phyloP scores from a whole-genome alignment of 1,284 basidiomycete species.

The Ganoderma multipileum region DNA sequence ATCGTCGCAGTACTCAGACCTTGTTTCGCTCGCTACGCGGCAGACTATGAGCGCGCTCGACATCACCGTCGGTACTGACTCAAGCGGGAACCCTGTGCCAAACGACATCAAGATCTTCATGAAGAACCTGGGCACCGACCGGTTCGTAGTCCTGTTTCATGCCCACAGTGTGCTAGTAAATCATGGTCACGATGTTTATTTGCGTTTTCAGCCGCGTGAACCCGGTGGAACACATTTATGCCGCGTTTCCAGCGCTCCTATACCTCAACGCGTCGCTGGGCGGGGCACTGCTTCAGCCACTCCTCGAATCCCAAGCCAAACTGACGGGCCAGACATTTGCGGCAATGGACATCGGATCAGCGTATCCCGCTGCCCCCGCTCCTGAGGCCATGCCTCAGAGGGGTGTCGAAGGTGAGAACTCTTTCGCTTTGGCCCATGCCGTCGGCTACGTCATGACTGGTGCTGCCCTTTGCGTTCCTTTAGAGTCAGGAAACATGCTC shows the following conservation, averaged over 20 bases:
- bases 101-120: conserved; percentile 56
- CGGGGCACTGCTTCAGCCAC: conserved; percentile 50
- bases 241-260: conserved; percentile 53
- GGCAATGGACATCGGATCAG: conserved; percentile 47
- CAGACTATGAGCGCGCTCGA: conserved; percentile 51
- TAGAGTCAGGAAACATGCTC: conserved; percentile 76
- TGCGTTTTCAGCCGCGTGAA: conserved; percentile 39
- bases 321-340: conserved; percentile 43
- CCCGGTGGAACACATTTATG: conserved; percentile 56
- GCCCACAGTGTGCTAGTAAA: too few species aligned
- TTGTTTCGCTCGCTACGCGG: conserved; percentile 48
- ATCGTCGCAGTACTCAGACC: conserved; percentile 44
- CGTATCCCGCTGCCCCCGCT: neutral
- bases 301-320: conserved; percentile 49
- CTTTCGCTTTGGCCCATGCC: neutral
- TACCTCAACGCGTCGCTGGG: conserved; percentile 53
- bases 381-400: neutral
- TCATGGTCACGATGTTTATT: neutral
- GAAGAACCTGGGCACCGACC: conserved; percentile 39
- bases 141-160: neutral
- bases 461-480: neutral
- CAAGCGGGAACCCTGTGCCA: conserved; percentile 43
- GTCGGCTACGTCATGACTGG: neutral
- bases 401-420: conserved; percentile 22
- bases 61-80: conserved; percentile 41